Base-by-base conservation (phyloP, 306 rosid species). In the Acacia melanoxylon region DNA sequence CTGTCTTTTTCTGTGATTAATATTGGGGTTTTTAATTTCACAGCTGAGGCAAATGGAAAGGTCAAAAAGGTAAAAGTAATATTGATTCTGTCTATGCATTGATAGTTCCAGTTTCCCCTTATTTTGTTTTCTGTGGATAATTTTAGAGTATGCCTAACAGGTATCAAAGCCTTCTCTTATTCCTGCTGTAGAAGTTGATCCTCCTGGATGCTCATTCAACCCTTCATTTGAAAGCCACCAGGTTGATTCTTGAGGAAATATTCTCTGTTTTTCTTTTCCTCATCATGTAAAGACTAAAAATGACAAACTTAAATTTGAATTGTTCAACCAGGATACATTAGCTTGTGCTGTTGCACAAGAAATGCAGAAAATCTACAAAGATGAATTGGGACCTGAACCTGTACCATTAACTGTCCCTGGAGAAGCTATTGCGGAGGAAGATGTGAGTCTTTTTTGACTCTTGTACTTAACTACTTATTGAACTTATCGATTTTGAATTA, bases 141-240 rank as follows among this genome's bases (percentile, higher is more conserved):
- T 41, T 49, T 56, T 82, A 41, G 51, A 59, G n/a, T 27, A 17
- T 75, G 70, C 66, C 70, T 49, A 13, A 52, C 82, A 92, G 97
- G 84, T 48, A 42, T 75, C 74, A 31, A 96, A 87, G 90, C 88
- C 91, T 62, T 77, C 97, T 45, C 74, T 84, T 84, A 91, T 96
- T 90, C 93, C 98, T 56, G 98, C 97, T 0, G 97, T 96, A 70
- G 98, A 96, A 88, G 94, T 93, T 87, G 98, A 96, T 76, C 99
- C 91, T 77, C 94, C 96, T 0, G 97, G 98, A 46, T 93, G 97
- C 78, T 93, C 98, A 27, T 95, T 85, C 86, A 95, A 95, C 86
- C 98, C 97, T 25, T 33, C 94, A 19, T 68, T 80, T 71, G 94
- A 93, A 78, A 95, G 92, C 78, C 99, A 95, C 80, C 96, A 93